Evolutionary conservation across 2,329 filamentous ascomycete species (phyloP).

Genomic region (Cladosporium sp.): DNA sequence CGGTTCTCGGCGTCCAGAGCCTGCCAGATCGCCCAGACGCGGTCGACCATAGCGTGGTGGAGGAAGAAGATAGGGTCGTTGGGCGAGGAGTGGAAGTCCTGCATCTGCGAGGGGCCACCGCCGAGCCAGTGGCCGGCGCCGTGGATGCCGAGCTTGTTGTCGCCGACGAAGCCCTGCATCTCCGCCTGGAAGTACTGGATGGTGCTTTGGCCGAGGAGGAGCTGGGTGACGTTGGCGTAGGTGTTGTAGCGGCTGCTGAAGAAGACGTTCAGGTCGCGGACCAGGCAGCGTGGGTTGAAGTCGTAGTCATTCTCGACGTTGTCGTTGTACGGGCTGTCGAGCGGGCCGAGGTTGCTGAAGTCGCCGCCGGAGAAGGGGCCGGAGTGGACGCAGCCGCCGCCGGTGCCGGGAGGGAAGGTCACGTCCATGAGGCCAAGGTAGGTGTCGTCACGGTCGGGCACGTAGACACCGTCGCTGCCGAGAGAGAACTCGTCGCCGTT

Average conservation of each 20-base stretch:
- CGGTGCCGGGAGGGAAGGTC: slow-evolving; percentile 46
- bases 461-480: slow-evolving; percentile 28
- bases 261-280: slow-evolving; percentile 22
- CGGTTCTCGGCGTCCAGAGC: slow-evolving; percentile 39
- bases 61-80: slow-evolving; percentile 48
- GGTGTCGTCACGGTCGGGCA: slow-evolving; percentile 23
- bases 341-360: slow-evolving; percentile 30
- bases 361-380: slow-evolving; percentile 49
- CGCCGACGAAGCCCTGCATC: slow-evolving; percentile 27
- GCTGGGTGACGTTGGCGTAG: slow-evolving; percentile 21
- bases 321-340: slow-evolving; percentile 25
- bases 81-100: slow-evolving; percentile 44
- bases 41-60: slow-evolving; percentile 47
- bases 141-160: slow-evolving; percentile 37
- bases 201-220: slow-evolving; percentile 24
- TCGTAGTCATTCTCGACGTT: slow-evolving; percentile 25
- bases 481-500: slow-evolving; percentile 49
- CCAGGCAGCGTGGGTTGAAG: slow-evolving; percentile 24
- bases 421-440: slow-evolving; percentile 27
- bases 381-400: slow-evolving; percentile 51
- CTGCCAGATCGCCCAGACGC: slow-evolving; percentile 49
- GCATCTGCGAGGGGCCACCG: slow-evolving; percentile 38
- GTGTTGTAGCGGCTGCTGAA: slow-evolving; percentile 22
- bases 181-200: slow-evolving; percentile 26
- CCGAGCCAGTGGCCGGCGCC: slow-evolving; percentile 46